Conservation (phyloP, 305 asterid species). For the Fraxinus baroniana region DNA sequence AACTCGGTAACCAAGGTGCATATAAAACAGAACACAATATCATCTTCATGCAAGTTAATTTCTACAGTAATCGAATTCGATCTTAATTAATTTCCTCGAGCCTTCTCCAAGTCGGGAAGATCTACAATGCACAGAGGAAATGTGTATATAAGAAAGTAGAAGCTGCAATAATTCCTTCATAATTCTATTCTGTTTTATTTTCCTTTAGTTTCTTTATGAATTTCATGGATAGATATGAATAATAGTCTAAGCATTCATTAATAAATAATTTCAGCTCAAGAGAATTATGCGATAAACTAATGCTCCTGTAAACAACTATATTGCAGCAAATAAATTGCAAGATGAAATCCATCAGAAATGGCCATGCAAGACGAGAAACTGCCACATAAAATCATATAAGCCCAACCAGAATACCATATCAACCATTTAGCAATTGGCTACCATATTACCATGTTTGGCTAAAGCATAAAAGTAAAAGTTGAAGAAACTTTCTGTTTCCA, state of each 20-base stretch:
- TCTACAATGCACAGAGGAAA: slow-evolving; percentile 43
- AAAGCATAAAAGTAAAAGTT: neutral
- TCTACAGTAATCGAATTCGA: slow-evolving; percentile 12
- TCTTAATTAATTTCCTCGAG: slow-evolving; percentile 42
- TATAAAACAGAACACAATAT: neutral
- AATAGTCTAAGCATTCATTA: neutral
- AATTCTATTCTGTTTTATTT: neutral
- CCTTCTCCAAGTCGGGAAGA: slow-evolving; percentile 91
- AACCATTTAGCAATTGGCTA: neutral
- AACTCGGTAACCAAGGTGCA: neutral
- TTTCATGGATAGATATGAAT: neutral
- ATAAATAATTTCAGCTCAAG: neutral
- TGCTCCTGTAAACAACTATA: neutral
- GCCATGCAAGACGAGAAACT: neutral
- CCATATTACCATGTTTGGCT: neutral
- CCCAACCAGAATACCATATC: slow-evolving; percentile 4
- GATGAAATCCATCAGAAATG: slow-evolving; percentile 2
- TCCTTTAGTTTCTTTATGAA: neutral
- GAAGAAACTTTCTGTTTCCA: neutral
- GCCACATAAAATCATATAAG: neutral
- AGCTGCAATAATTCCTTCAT: neutral
- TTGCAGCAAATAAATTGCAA: neutral
- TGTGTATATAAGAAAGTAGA: neutral
- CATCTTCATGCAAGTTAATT: neutral
- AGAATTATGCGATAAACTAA: neutral